These are phyloP conservation scores for Lathyrus aphaca DNA, from an alignment of 306 rosid genomes.

Conservation along the genomic window DNA sequence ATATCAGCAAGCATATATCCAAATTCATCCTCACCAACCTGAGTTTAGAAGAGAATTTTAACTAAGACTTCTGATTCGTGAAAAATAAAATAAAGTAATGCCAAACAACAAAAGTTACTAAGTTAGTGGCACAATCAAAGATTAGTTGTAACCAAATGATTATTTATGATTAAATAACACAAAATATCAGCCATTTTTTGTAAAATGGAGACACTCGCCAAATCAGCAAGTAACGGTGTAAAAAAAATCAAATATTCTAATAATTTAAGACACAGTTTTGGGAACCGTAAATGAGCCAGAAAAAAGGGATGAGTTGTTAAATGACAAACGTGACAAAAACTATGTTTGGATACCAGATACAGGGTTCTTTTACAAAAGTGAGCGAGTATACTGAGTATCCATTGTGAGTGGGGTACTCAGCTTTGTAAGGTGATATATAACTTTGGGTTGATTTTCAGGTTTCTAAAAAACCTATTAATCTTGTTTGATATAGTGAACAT, in stretches of 20 bases:
- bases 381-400: background rate
- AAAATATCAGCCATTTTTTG: no score
- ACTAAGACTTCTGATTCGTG: slow-evolving; percentile 20
- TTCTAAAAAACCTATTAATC: background rate
- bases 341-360: no score
- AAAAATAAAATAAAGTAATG: background rate
- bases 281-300: slow-evolving; percentile 17
- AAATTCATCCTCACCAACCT: slow-evolving; percentile 99
- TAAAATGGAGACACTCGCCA: no score
- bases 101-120: background rate
- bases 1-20: slow-evolving; percentile 95
- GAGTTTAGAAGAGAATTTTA: slow-evolving; percentile 34
- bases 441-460: background rate
- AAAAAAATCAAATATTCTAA: background rate
- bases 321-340: no score
- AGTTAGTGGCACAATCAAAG: slow-evolving; percentile 15
- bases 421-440: background rate
- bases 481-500: background rate
- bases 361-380: no score
- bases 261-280: background rate
- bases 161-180: slow-evolving; percentile 7
- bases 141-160: background rate
- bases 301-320: background rate
- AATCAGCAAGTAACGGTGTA: no score
- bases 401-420: background rate